These are phyloP conservation scores for Starmerella geochares DNA, from an alignment of 805 yeast genomes.

Conservation along the genomic window DNA sequence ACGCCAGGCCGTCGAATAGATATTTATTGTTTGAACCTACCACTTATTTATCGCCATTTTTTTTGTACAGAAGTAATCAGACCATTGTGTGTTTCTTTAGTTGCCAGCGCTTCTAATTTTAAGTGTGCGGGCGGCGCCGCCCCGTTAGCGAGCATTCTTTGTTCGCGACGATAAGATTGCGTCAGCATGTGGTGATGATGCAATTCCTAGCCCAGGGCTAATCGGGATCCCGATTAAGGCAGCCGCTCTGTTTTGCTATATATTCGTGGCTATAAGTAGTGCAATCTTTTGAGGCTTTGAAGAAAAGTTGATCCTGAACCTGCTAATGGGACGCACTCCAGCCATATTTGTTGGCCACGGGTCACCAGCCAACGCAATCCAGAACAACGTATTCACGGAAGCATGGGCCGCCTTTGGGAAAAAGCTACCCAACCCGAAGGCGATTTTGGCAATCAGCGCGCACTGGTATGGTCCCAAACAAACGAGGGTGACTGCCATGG, in stretches of 20 bases:
- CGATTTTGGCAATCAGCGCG: conserved; percentile 24
- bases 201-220: background rate
- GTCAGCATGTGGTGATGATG: conserved; percentile 1
- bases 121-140: too few relatives aligned
- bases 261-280: too few relatives aligned
- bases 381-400: background rate
- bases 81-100: background rate
- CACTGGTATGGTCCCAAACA: conserved; percentile 22
- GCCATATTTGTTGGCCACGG: conserved; percentile 18
- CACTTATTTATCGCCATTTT: conserved; percentile 4
- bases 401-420: conserved; percentile 19
- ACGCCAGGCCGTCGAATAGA: conserved; percentile 16
- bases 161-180: conserved; percentile 1
- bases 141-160: background rate
- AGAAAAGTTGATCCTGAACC: too few relatives aligned
- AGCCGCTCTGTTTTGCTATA: too few relatives aligned
- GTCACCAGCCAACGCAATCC: conserved; percentile 19
- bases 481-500: conserved; percentile 17
- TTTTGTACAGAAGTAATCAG: background rate
- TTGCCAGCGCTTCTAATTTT: too few relatives aligned
- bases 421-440: conserved; percentile 20
- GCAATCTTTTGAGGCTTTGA: too few relatives aligned
- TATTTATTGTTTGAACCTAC: background rate
- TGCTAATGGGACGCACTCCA: background rate
- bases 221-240: conserved; percentile 1